A percentile compares a stretch with the other conserved stretches of the same genome.
phyloP scores from a whole-genome alignment of 2,329 filamentous ascomycete species.

The Aspergillus japonicus region DNA sequence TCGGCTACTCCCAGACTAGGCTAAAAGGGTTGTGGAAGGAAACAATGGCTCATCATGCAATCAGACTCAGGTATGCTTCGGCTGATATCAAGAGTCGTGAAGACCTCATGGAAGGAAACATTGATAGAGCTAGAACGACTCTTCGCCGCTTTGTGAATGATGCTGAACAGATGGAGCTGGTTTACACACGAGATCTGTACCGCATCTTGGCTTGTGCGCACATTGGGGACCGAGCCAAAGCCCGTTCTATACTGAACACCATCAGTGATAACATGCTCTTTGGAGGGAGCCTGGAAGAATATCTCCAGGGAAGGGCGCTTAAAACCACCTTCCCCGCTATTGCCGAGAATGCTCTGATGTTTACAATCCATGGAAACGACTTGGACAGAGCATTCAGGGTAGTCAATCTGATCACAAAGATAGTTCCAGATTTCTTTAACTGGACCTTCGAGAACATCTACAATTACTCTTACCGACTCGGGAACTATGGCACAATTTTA shows the following conservation, averaged over 20 bases:
- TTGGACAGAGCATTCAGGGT: slow-evolving; percentile 14
- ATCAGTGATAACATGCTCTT: neutral
- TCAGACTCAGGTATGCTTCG: slow-evolving; percentile 5
- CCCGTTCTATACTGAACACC: slow-evolving; percentile 16
- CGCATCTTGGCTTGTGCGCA: slow-evolving; percentile 15
- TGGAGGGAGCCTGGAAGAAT: neutral
- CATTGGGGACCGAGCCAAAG: slow-evolving; percentile 19
- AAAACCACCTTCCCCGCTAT: slow-evolving; percentile 10
- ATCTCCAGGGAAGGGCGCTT: slow-evolving; percentile 6
- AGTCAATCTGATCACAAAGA: neutral
- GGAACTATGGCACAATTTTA: slow-evolving; percentile 15
- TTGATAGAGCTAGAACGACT: neutral
- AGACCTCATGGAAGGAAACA: slow-evolving; percentile 9
- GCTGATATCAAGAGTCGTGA: slow-evolving; percentile 5
- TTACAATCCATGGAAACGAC: slow-evolving; percentile 14
- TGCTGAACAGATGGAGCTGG: slow-evolving; percentile 1
- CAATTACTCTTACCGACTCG: slow-evolving; percentile 15
- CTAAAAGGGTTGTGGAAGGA: slow-evolving; percentile 15
- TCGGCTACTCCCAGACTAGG: neutral
- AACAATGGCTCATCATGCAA: slow-evolving; percentile 11
- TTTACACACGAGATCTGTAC: neutral
- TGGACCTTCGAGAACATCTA: slow-evolving; percentile 8
- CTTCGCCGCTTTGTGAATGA: slow-evolving; percentile 17
- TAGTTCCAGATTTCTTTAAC: slow-evolving; percentile 13
- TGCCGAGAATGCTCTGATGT: slow-evolving; percentile 19